These are phyloP conservation scores for Eragrostis curvula DNA, from an alignment of 176 grass and related monocot genomes.

Conservation along the genomic window DNA sequence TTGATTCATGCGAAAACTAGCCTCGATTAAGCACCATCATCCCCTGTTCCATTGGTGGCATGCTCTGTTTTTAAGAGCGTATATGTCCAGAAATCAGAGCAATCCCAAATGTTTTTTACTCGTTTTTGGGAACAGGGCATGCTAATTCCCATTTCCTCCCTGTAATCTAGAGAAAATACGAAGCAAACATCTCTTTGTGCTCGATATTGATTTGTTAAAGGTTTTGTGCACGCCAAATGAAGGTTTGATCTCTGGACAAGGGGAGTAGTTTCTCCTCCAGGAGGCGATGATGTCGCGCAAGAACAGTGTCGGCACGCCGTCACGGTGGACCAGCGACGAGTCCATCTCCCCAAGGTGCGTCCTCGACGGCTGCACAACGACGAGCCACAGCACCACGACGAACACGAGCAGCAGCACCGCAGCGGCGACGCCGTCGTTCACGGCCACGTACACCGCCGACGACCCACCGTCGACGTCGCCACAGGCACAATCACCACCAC, in stretches of 20 bases:
- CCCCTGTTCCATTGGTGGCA: no score
- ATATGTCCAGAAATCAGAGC: no score
- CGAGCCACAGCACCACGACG: neutral
- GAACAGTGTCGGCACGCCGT: neutral
- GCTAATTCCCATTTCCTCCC: no score
- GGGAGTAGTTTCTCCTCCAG: neutral
- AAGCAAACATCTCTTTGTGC: no score
- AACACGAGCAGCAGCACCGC: no score
- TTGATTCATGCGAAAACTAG: neutral
- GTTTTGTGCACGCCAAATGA: neutral
- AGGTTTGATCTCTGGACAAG: neutral
- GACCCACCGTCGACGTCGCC: neutral
- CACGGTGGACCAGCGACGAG: conserved; percentile 17
- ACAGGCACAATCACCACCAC: no score
- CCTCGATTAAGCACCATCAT: no score
- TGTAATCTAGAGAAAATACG: no score
- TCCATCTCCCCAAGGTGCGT: conserved; percentile 42
- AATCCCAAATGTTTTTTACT: no score
- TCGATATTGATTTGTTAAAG: no score
- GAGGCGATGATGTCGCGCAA: neutral
- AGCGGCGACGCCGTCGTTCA: neutral
- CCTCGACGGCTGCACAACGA: neutral
- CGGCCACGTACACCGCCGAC: neutral
- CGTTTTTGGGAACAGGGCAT: no score
- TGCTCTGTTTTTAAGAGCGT: neutral